Percentiles rank a stretch among this genome's conserved stretches.
These are phyloP conservation scores for Aotearoamyces nothofagi DNA, from an alignment of 2,329 filamentous ascomycete genomes.

Conservation along the genomic window DNA sequence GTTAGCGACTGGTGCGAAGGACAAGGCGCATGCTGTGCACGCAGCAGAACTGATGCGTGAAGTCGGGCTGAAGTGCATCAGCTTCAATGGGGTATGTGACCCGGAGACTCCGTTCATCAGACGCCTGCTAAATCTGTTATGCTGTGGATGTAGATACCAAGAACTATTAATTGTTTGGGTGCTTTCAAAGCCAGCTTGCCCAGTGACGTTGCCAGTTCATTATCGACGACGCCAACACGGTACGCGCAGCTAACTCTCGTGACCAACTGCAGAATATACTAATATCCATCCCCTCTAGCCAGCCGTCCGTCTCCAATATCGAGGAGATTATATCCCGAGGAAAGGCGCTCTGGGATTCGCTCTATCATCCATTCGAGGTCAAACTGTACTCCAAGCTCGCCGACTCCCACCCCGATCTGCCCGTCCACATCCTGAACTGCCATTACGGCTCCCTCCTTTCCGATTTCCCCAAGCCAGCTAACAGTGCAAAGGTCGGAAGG, in stretches of 20 bases:
- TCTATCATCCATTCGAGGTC: conserved; percentile 60
- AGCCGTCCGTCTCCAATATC: conserved; percentile 27
- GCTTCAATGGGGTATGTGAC: conserved; percentile 51
- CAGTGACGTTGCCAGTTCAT: conserved; percentile 29
- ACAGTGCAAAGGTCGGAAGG: conserved; percentile 43
- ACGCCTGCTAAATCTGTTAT: no score
- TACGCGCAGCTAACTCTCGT: conserved; percentile 1
- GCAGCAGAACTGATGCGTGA: conserved; percentile 59
- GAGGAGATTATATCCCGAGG: conserved; percentile 40
- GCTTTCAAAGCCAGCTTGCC: conserved; percentile 53
- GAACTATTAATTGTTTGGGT: conserved; percentile 69
- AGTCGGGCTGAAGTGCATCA: conserved; percentile 62
- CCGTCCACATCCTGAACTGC: conserved; percentile 60
- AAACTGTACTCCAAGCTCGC: conserved; percentile 60
- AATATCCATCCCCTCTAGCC: conserved; percentile 1
- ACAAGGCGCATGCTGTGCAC: conserved; percentile 11
- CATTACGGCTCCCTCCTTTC: conserved; percentile 64
- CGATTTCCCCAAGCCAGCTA: conserved; percentile 37
- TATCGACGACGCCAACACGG: conserved; percentile 40
- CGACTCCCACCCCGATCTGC: conserved; percentile 65
- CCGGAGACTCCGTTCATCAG: no score
- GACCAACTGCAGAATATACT: not conserved
- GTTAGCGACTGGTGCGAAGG: conserved; percentile 9
- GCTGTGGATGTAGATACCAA: conserved; percentile 37
- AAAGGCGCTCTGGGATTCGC: conserved; percentile 53